phyloP scores from a whole-genome alignment of 2,329 filamentous ascomycete species.

The Colletotrichum lindemuthianum region DNA sequence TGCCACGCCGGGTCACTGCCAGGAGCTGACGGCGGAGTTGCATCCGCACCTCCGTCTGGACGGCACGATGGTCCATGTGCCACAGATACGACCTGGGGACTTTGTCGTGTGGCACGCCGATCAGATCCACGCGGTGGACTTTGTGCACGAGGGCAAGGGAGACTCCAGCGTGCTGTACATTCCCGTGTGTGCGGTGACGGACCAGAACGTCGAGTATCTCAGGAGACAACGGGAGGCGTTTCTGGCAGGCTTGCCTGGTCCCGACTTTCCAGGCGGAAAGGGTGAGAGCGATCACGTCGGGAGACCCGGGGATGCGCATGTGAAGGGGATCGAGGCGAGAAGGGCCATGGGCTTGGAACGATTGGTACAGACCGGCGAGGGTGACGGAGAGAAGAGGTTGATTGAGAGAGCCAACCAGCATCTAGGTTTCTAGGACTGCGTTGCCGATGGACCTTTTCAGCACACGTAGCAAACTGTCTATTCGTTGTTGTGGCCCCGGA shows the following conservation, averaged over 20 bases:
- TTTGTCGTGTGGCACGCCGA: slow-evolving; percentile 89
- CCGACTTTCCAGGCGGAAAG: slow-evolving; percentile 77
- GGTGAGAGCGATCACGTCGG: slow-evolving; percentile 69
- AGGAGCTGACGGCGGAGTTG: slow-evolving; percentile 71
- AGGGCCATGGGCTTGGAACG: slow-evolving; percentile 58
- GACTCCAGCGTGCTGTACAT: slow-evolving; percentile 93
- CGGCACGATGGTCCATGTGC: slow-evolving; percentile 77
- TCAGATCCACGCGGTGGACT: slow-evolving; percentile 85
- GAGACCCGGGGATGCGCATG: slow-evolving; percentile 53
- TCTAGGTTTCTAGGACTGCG: slow-evolving; percentile 50
- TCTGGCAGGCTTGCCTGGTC: slow-evolving; percentile 71
- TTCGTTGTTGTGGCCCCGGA: not conserved
- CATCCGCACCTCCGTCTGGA: slow-evolving; percentile 78
- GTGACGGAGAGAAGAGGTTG: slow-evolving; percentile 48
- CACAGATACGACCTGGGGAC: slow-evolving; percentile 75
- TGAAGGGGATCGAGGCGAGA: slow-evolving; percentile 47
- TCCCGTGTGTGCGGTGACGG: slow-evolving; percentile 83
- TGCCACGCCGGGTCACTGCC: slow-evolving; percentile 72
- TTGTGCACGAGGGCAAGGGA: slow-evolving; percentile 72
- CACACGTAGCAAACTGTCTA: not conserved
- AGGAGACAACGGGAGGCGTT: slow-evolving; percentile 77
- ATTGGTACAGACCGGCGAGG: slow-evolving; percentile 42
- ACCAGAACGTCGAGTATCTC: slow-evolving; percentile 77
- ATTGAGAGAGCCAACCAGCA: slow-evolving; percentile 55
- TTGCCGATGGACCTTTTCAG: not conserved